Percentiles rank a stretch among this genome's conserved stretches.
These are phyloP conservation scores for Acanthamoeba comandoni DNA, from an alignment of 208 protist genomes.

Conservation along the genomic window DNA sequence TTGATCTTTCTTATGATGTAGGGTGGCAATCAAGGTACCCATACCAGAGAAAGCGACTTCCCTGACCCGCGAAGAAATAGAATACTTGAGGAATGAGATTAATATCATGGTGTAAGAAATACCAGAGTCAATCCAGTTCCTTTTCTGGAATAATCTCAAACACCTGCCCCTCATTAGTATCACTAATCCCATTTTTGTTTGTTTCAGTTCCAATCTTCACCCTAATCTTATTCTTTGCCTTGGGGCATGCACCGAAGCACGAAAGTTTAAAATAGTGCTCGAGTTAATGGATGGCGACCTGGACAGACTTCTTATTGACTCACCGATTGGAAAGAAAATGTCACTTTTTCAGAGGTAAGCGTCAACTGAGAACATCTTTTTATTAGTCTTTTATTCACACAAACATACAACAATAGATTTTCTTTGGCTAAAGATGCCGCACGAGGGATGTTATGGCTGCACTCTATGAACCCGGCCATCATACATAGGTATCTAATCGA, in stretches of 20 bases:
- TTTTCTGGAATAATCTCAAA: too few relatives aligned
- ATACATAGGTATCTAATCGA: conserved; percentile 73
- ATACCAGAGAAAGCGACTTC: conserved; percentile 36
- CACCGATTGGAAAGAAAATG: conserved; percentile 49
- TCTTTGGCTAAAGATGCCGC: conserved; percentile 76
- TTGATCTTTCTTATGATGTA: neutral
- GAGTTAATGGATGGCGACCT: conserved; percentile 63
- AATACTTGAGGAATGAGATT: conserved; percentile 59
- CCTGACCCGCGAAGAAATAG: conserved; percentile 22
- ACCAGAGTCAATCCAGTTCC: neutral
- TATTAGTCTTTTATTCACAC: too few relatives aligned
- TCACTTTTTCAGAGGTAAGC: neutral
- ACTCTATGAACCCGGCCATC: conserved; percentile 81
- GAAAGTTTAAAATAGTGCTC: conserved; percentile 54
- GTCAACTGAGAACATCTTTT: too few relatives aligned
- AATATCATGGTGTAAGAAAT: conserved; percentile 50
- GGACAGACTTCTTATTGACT: conserved; percentile 43
- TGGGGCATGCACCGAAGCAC: conserved; percentile 42
- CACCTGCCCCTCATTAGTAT: neutral
- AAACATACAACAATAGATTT: neutral
- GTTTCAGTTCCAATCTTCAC: conserved; percentile 47
- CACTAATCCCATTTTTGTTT: too few relatives aligned
- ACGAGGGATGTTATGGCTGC: conserved; percentile 83
- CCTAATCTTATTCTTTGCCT: conserved; percentile 56
- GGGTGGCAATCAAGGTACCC: conserved; percentile 58